Base-by-base conservation (phyloP, 1,139 yeast genomes). In the Yamadazyma triangularis region DNA sequence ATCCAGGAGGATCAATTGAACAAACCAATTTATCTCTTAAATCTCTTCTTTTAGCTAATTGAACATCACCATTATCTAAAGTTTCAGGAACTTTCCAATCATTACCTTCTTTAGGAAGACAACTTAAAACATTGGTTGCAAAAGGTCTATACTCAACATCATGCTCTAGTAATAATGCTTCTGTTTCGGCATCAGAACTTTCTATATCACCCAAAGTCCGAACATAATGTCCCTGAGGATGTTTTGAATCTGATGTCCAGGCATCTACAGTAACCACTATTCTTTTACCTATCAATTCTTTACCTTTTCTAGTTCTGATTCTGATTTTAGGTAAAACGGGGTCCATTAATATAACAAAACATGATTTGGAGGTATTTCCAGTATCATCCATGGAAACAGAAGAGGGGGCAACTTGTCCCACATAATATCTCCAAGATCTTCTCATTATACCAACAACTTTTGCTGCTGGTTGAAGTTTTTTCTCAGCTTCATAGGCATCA, bases 131-230 rank as follows among this genome's bases (percentile, higher is more conserved):
- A 35, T 88, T 78, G 48, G 87, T 87, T 6, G 96, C 82, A 53
- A 93, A 93, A 16, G 98, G 99, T 46, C 96, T 73, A 54, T 88
- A 91, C 50, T 91, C 97, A 20, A 93, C 96, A 53, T 91, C 96
- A 54, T 93, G 96, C 50, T 93, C 98, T 39, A 93, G 64, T 29
- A 93, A 63, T 33, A 93, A 66, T 1, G 98, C 96, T 53, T 93
- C 98, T 4, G 96, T 91, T 60, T 93, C 99, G 1, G 98, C 98
- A 47, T 83, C 88, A 27, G 86, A 85, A 40, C 89, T 79, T 58
- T 93, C 98, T 33, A 89, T 77, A 15, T 77, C 91, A 42, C 99
- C 99, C 22, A 93, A 68, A 25, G 82, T 73, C 47, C 96, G 74
- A 3, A 91, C 91, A 51, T 88, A 91, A 58, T 93, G 99, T 4